Base-by-base conservation (phyloP, 148 eudicot species). In the Fallopia convolvulus region DNA sequence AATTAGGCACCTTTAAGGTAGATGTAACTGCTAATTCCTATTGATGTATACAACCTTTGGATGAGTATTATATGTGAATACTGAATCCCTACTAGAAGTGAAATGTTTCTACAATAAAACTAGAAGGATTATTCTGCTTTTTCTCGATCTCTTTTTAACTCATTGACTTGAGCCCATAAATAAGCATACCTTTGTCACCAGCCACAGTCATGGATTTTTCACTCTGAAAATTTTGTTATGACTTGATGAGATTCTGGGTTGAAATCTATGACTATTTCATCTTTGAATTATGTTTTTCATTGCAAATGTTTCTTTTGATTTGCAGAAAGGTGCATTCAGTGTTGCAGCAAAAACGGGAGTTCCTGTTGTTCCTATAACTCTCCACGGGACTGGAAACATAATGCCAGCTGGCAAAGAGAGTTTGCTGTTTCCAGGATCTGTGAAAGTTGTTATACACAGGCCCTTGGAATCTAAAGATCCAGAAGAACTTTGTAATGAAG, bases 271-370 rank as follows among this genome's bases (percentile, higher is more conserved):
- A 6, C 65, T 21, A n/a, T 15, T 58, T 48, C 52, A 48, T 48
- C 14, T 48, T 48, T 2, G 0, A 48, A 48, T 14, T 52, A 52
- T 17, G 58, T 52, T 52, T 70, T 40, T 70, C 18, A 33, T 70
- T 70, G 20, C 17, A 74, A 74, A 4, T 41, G 5, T 50, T 77
- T 6, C 5, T 26, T 7, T 70, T 81, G 33, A 1, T 77, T 75
- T 88, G 78, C 79, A 94, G 99, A 94, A 91, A 89, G 99, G 99
- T 61, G 99, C 99, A 81, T 94, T 94, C 90, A 92, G 92, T 79
- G 85, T 91, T 76, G 99, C 99, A 70, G 89, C 90, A 74, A 94
- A 92, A 82, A 87, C 90, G 11, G 80, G 87, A 80, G 94, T 87
- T 63, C 97, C 99, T 4, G 92, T 94, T 63, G 90, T 92, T 77